Evolutionary conservation across 805 yeast species (phyloP).

Genomic region (Lipomyces kockii): DNA sequence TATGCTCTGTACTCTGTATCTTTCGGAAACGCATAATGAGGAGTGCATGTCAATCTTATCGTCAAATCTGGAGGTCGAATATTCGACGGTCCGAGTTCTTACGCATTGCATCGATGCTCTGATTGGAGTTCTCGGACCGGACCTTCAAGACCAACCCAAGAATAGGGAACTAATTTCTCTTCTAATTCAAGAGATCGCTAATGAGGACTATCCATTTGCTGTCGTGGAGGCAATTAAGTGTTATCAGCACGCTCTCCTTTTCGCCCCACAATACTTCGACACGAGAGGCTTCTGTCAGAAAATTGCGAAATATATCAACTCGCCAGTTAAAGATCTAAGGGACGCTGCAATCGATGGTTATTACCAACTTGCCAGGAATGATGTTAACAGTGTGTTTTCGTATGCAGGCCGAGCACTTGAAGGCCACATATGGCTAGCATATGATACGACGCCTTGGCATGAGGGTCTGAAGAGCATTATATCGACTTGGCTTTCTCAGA

Average conservation of each 20-base stretch:
- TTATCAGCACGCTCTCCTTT: constrained; percentile 55
- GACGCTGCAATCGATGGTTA: constrained; percentile 60
- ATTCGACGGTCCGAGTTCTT: constrained; percentile 53
- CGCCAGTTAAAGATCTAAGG: constrained; percentile 36
- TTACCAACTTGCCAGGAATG: constrained; percentile 61
- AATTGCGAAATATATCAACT: constrained; percentile 30
- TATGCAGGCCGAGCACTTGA: constrained; percentile 52
- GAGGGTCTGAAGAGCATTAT: constrained; percentile 54
- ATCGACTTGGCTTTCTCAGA: constrained; percentile 63
- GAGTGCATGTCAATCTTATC: constrained; percentile 51
- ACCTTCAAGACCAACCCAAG: constrained; percentile 42
- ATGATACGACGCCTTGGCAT: constrained; percentile 54
- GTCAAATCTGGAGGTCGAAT: constrained; percentile 56
- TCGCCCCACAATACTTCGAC: constrained; percentile 50
- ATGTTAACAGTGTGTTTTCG: constrained; percentile 53
- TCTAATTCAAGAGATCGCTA: constrained; percentile 46
- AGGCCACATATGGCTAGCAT: constrained; percentile 64
- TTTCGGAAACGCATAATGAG: constrained; percentile 57
- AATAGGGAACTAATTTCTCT: constrained; percentile 44
- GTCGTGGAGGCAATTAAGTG: constrained; percentile 49
- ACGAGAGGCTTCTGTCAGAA: constrained; percentile 41
- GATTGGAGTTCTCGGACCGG: constrained; percentile 64
- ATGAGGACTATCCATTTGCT: constrained; percentile 43
- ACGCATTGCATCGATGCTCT: constrained; percentile 53
- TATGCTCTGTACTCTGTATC: constrained; percentile 49